phyloP scores from a whole-genome alignment of 202 grass and related monocot genomes.

The Brachypodium distachyon region DNA sequence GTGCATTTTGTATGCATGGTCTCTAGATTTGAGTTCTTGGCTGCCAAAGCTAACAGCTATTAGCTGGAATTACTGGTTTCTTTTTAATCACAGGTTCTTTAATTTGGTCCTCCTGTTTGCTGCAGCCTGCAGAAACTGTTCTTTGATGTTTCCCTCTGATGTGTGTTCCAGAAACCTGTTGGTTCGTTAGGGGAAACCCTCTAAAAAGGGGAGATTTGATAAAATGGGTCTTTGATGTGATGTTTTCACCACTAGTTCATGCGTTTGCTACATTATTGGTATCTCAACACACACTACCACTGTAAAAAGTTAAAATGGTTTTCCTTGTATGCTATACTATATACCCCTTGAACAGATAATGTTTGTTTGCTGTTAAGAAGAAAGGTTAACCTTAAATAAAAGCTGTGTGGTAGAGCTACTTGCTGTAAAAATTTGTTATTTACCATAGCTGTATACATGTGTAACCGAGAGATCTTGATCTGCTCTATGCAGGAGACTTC shows the following conservation, averaged over 20 bases:
- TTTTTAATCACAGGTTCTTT: background rate
- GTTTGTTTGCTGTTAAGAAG: background rate
- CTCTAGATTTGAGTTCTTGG: constrained; percentile 3
- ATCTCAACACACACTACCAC: constrained; percentile 9
- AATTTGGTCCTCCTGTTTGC: too few relatives aligned
- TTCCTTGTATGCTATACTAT: constrained; percentile 5
- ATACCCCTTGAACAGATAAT: background rate
- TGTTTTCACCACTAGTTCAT: background rate
- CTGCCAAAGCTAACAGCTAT: background rate
- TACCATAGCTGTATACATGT: background rate
- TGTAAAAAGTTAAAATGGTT: background rate
- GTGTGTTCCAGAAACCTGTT: constrained; percentile 2
- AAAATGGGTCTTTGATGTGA: constrained; percentile 31
- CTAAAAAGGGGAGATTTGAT: too few relatives aligned
- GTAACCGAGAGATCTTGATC: background rate
- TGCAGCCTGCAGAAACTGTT: background rate
- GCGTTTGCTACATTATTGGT: background rate
- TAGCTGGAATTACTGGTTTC: background rate
- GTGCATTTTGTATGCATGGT: background rate
- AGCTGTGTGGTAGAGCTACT: background rate
- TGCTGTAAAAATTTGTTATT: constrained; percentile 4
- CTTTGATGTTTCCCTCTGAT: constrained; percentile 6
- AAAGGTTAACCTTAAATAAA: background rate
- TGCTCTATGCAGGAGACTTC: constrained; percentile 69
- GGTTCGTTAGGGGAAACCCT: constrained; percentile 9